A percentile compares a stretch with the other conserved stretches of the same genome.
Evolutionary conservation across 495 filamentous ascomycete species (phyloP).

Genomic region (Aspergillus incahuasiensis): DNA sequence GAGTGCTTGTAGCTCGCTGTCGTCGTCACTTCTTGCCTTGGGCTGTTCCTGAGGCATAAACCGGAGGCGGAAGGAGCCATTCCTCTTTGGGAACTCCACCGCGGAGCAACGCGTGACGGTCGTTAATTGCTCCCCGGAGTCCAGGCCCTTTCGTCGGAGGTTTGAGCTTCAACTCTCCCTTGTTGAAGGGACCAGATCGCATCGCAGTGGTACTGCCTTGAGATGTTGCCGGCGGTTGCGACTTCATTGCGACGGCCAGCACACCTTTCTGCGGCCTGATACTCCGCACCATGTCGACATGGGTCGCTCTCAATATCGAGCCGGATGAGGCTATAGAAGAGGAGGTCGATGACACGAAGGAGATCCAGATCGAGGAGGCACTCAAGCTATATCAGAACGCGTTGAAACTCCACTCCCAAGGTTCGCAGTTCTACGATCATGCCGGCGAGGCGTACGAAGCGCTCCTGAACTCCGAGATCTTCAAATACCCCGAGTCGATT

Average conservation of each 20-base stretch:
- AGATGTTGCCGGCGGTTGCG: slow-evolving; percentile 17
- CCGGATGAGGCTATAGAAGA: slow-evolving; percentile 85
- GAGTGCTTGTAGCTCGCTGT: background rate
- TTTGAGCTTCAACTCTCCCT: background rate
- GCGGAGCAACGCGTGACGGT: slow-evolving; percentile 27
- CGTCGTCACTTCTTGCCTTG: slow-evolving; percentile 22
- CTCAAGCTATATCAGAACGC: slow-evolving; percentile 92
- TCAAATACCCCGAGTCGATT: slow-evolving; percentile 78
- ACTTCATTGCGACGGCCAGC: slow-evolving; percentile 7
- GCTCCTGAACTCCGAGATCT: slow-evolving; percentile 89
- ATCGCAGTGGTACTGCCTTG: slow-evolving; percentile 1
- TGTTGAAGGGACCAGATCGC: background rate
- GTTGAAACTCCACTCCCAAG: slow-evolving; percentile 86
- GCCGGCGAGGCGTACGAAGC: slow-evolving; percentile 78
- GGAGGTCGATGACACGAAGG: slow-evolving; percentile 90
- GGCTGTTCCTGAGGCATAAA: slow-evolving; percentile 19
- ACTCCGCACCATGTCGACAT: slow-evolving; percentile 47
- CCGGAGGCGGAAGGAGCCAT: slow-evolving; percentile 12
- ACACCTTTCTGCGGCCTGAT: slow-evolving; percentile 13
- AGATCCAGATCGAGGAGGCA: slow-evolving; percentile 96
- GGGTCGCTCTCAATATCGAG: slow-evolving; percentile 84
- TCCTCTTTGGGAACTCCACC: slow-evolving; percentile 25
- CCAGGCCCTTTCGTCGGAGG: background rate
- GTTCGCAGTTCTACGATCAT: slow-evolving; percentile 66
- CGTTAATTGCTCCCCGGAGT: slow-evolving; percentile 15